These are phyloP conservation scores for Fusarium tuaranense DNA, from an alignment of 2,329 filamentous ascomycete genomes.

Conservation along the genomic window DNA sequence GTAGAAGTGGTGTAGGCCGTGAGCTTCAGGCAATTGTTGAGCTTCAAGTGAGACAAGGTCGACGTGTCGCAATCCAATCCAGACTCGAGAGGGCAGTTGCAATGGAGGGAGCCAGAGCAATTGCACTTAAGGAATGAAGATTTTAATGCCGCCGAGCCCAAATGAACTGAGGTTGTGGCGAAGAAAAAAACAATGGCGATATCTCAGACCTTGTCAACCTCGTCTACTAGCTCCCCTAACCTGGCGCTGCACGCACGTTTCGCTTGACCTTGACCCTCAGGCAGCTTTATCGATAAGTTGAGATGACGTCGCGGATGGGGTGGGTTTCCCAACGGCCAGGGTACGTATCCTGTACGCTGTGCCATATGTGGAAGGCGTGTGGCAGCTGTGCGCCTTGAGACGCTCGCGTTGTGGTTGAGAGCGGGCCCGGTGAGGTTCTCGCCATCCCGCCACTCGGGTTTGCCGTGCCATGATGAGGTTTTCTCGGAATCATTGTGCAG, in stretches of 20 bases:
- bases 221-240: conserved; percentile 34
- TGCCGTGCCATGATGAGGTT: conserved; percentile 29
- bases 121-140: conserved; percentile 26
- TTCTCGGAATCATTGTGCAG: conserved; percentile 25
- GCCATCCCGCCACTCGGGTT: conserved; percentile 29
- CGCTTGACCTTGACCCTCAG: conserved; percentile 20
- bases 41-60: conserved; percentile 39
- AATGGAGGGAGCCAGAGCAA: conserved; percentile 6
- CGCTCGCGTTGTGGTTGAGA: conserved; percentile 27
- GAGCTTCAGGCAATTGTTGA: conserved; percentile 38
- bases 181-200: conserved; percentile 32
- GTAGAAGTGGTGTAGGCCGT: conserved; percentile 26
- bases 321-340: conserved; percentile 39
- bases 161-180: conserved; percentile 29
- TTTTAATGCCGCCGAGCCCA: conserved; percentile 21
- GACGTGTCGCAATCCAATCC: conserved; percentile 20
- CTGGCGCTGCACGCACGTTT: conserved; percentile 14
- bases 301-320: conserved; percentile 42
- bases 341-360: conserved; percentile 37
- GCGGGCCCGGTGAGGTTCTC: conserved; percentile 25
- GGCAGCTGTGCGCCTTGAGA: conserved; percentile 9
- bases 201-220: conserved; percentile 39
- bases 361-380: conserved; percentile 22
- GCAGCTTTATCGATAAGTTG: conserved; percentile 47
- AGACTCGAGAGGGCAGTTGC: conserved; percentile 19